Base-by-base conservation (phyloP, 1,284 basidiomycete genomes). In the Inonotus hispidus region DNA sequence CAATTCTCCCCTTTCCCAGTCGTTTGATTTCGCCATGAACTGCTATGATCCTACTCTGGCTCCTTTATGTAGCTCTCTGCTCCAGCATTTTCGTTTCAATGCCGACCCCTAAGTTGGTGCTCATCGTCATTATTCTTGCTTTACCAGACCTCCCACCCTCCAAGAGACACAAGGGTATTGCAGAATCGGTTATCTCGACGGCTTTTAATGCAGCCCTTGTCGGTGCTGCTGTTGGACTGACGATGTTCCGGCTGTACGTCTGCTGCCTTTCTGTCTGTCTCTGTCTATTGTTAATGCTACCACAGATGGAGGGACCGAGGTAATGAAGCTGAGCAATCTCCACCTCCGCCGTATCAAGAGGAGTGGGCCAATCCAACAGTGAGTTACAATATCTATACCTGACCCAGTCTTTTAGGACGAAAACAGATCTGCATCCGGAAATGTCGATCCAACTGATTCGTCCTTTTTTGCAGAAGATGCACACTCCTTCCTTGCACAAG, bases 171-270 rank as follows among this genome's bases (percentile, higher is more conserved):
- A 80, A 79, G 67, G 85, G 85, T 63, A 79, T 91, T 72, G 84
- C 88, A 64, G 87, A 88, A 64, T 86, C 87, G 61, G 85, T 92
- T 67, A 82, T 90, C 65, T 87, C 87, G 16, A 88, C 88, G 37
- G 89, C 89, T 61, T 76, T 92, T 72, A 88, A 81, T 74, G 88
- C 89, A 65, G 90, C 87, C 56, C 80, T 92, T 63, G 88, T 92
- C 64, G 88, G 89, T 63, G 87, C 88, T 38, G 90, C 90, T 16
- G 89, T 92, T 55, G 89, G 90, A 63, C 78, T 91, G 65, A 90
- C 89, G 54, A 87, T 90, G 50, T 92, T 90, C 75, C 82, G 88
- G 72, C 75, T 92, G 90, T 91, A 71, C 75, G 87, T 79, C 39
- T 39, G 56, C 49, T 54, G 13, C 50, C 32, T 16, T 21, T 50